phyloP scores from a whole-genome alignment of 2,329 filamentous ascomycete species.

The Shiraia bambusicola region DNA sequence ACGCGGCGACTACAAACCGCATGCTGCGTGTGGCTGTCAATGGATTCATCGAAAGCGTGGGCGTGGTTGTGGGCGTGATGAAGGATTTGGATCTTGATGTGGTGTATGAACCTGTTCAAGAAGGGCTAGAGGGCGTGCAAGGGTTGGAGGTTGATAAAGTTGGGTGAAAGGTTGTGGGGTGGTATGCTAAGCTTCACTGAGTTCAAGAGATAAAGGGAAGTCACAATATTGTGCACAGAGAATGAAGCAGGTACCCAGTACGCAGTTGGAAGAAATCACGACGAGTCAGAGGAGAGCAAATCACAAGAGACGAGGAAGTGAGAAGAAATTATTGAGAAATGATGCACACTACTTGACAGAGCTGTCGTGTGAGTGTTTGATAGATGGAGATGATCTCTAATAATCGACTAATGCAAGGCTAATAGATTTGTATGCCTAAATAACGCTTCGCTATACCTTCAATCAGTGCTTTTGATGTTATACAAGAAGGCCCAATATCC shows the following conservation, averaged over 20 bases:
- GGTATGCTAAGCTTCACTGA: too few species aligned
- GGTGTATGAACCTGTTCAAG: constrained; percentile 53
- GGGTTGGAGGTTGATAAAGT: constrained; percentile 72
- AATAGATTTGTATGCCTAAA: too few species aligned
- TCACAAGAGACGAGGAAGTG: too few species aligned
- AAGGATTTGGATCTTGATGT: constrained; percentile 86
- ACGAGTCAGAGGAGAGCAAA: too few species aligned
- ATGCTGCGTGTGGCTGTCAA: constrained; percentile 97
- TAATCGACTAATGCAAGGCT: too few species aligned
- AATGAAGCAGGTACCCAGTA: background rate
- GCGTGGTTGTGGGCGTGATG: constrained; percentile 85
- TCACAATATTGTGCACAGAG: background rate
- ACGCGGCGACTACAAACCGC: constrained; percentile 87
- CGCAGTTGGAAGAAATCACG: background rate
- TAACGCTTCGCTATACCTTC: too few species aligned
- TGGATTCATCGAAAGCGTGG: constrained; percentile 89
- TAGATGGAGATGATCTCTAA: too few species aligned
- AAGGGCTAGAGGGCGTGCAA: constrained; percentile 62
- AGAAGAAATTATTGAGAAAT: too few species aligned
- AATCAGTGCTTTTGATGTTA: too few species aligned
- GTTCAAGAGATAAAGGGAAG: constrained; percentile 2
- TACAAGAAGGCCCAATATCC: too few species aligned
- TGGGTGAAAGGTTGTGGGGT: constrained; percentile 9
- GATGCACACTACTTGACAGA: too few species aligned
- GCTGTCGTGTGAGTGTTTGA: too few species aligned